Base-by-base conservation (phyloP, 2,329 filamentous ascomycete species). In the Pestalotiopsis sp. region DNA sequence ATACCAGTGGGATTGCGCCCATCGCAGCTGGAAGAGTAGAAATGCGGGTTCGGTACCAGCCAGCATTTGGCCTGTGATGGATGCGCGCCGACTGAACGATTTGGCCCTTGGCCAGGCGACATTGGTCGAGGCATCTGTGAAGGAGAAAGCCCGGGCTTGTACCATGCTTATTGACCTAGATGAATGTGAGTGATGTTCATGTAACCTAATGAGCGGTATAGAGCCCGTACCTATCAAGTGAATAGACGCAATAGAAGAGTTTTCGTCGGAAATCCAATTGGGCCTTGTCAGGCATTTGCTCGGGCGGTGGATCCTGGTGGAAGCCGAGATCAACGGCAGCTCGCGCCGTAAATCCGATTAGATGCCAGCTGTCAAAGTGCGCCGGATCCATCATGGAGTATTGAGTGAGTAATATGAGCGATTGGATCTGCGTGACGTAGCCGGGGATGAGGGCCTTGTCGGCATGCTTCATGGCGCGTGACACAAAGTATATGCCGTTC, bases 281-380 rank as follows among this genome's bases (percentile, higher is more conserved):
- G 2, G 88, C 83, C 73, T 90, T 91, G 68, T 94, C 90, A 12
- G 91, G 86, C 36, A 89, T 82, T 17, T 92, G 87, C 71, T 92
- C 90, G 68, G 88, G 86, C 0, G 93, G 91, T 3, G 94, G 94
- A 73, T 98, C 95, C 81, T 98, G 95, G 79, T 98, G 96, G 69
- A 97, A 90, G 7, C 96, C 96, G 38, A 98, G 83, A 81, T 99
- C 96, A 25, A 98, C 88, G 76, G 95, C 90, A 5, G 94, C 93
- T 69, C 95, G 90, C 56, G 93, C 93, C 6, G 95, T 95, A 78
- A 96, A 95, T 6, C 95, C 96, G 68, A 98, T 93, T 71, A 98
- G 82, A 72, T 96, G 95, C 95, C 96, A 98, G 74, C 92, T 94
- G 76, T 97, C 94, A 76, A 97, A 98, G 77, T 97, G 94, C 57